Evolutionary conservation across 2,329 filamentous ascomycete genomes (phyloP), one percentile per base, ranked within the genome.

Genomic region (Cladosporium velox): DNA sequence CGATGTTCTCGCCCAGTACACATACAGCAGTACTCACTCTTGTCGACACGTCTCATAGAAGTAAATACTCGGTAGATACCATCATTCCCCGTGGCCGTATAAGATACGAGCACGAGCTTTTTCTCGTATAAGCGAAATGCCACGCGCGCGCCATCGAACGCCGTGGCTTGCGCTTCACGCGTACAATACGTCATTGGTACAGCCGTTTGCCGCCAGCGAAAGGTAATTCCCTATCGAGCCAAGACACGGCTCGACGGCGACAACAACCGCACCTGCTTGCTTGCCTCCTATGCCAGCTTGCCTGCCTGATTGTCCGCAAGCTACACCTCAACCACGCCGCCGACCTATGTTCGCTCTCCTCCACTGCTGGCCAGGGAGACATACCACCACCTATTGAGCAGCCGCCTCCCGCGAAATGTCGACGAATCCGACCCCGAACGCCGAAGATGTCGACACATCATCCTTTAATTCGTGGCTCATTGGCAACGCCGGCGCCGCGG

Each of bases 331-430:
- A 21, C 8, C n/a, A 41, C 35, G 35, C n/a, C 18, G 38, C 38
- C 30, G 12, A 3, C 55, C 55, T 58, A 58, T 58, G 55, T 38
- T 24, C n/a, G 11, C 55, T 11, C 34, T 34, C 21, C 55, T 58
- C 55, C 55, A 38, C 55, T 58, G 55, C 55, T 58, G 55, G 55
- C 32, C 55, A 41, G 55, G 55, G 55, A 58, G 55, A 58, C 21
- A 58, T 12, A 30, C 32, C 18, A 55, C 52, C 15, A 34, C 52
- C 28, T 30, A n/a, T 15, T 34, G 52, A 34, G 21, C 18, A 12
- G 12, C 15, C 51, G 2, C 5, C 8, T 11, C 6, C 21, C 14
- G 34, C 55, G 26, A 58, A 8, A 58, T 58, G 55, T 14, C 55
- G n/a, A 34, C n/a, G 10, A 12, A 12, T 5, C 6, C 12, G 4